Percentiles rank a stretch among this genome's conserved stretches.
Evolutionary conservation across 305 asterid genomes (phyloP).

Genomic region (Coffea humblotiana): DNA sequence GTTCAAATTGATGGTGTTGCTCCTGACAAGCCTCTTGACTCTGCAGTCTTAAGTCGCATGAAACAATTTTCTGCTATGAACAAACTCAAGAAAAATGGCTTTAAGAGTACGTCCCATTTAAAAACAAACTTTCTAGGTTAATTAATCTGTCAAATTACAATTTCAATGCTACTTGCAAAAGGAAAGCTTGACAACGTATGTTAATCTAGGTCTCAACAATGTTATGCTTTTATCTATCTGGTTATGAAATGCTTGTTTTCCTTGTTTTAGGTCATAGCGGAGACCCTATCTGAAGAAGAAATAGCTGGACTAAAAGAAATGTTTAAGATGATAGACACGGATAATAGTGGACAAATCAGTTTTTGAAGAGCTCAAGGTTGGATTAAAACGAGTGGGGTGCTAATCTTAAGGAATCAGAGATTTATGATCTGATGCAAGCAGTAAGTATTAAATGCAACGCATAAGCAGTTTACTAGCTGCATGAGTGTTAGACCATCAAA

Average conservation of each 20-base stretch:
- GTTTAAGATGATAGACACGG: slow-evolving; percentile 65
- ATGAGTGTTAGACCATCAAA: neutral
- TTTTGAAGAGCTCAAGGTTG: slow-evolving; percentile 76
- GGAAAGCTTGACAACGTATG: neutral
- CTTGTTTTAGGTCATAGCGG: slow-evolving; percentile 65
- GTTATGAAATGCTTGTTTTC: neutral
- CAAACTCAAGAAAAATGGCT: slow-evolving; percentile 89
- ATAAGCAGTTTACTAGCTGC: neutral
- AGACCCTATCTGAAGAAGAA: slow-evolving; percentile 73
- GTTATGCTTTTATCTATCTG: neutral
- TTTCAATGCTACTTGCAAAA: neutral
- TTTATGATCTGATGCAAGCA: slow-evolving; percentile 63
- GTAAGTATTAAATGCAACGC: slow-evolving; percentile 36
- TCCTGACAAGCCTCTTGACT: slow-evolving; percentile 76
- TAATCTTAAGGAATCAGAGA: slow-evolving; percentile 71
- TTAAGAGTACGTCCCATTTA: slow-evolving; percentile 45
- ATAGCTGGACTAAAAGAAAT: slow-evolving; percentile 68
- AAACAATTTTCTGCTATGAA: slow-evolving; percentile 80
- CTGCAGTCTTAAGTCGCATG: slow-evolving; percentile 71
- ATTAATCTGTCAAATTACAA: neutral
- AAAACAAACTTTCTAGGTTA: neutral
- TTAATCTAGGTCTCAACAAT: neutral
- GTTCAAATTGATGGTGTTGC: slow-evolving; percentile 74
- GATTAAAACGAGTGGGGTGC: slow-evolving; percentile 69
- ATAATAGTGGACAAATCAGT: slow-evolving; percentile 62